Evolutionary conservation across 2,329 filamentous ascomycete genomes (phyloP).

Genomic region (Fusarium burgessii): DNA sequence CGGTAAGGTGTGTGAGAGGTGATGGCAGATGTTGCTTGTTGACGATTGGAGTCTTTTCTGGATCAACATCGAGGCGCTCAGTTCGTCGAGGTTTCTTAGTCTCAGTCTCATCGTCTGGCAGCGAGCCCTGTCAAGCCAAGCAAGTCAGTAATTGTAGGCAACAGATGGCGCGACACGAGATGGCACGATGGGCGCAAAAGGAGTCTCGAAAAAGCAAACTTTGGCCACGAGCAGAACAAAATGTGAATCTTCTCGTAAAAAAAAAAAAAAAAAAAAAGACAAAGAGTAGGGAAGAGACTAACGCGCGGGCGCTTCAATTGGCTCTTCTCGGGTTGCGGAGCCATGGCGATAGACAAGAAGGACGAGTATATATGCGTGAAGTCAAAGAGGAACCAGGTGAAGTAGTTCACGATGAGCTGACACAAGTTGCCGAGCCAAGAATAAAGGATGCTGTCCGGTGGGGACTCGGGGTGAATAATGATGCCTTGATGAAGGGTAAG

Average conservation of each 20-base stretch:
- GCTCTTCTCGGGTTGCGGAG: constrained; percentile 78
- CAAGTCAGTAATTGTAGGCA: constrained; percentile 39
- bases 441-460: constrained; percentile 17
- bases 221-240: constrained; percentile 11
- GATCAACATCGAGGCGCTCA: constrained; percentile 72
- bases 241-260: neutral
- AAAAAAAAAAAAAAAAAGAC: neutral
- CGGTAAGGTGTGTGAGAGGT: constrained; percentile 74
- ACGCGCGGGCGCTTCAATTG: constrained; percentile 87
- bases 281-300: constrained; percentile 53
- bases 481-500: constrained; percentile 37
- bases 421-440: constrained; percentile 7
- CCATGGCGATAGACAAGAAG: constrained; percentile 57
- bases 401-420: constrained; percentile 28
- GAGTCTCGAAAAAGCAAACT: neutral
- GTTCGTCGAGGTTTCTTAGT: constrained; percentile 88
- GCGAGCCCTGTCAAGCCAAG: constrained; percentile 67
- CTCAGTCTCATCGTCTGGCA: constrained; percentile 72
- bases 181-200: constrained; percentile 18
- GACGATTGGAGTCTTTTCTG: constrained; percentile 69
- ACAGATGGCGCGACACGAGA: constrained; percentile 23
- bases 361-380: constrained; percentile 24
- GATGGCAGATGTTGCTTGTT: constrained; percentile 81
- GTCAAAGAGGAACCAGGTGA: constrained; percentile 30
- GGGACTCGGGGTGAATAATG: constrained; percentile 29